A percentile compares a stretch with the other conserved stretches of the same genome.
Conservation (phyloP, 805 yeast species). For the Kodamaea kaohsiungensis region DNA sequence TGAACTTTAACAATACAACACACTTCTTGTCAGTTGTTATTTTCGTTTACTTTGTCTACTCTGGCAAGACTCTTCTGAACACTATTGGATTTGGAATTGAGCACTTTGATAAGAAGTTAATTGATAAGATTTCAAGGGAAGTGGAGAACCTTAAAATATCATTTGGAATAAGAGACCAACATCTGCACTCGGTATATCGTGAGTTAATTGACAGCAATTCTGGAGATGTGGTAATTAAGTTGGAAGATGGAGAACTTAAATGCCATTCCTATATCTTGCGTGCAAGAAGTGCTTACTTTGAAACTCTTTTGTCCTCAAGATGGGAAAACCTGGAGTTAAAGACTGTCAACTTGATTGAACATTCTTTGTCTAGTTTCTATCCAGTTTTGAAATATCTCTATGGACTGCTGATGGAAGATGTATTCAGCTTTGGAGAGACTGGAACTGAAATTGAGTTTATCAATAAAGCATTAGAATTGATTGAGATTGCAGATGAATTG, state of each 20-base stretch:
- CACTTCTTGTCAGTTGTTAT: conserved; percentile 41
- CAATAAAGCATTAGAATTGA: conserved; percentile 54
- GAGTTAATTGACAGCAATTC: conserved; percentile 9
- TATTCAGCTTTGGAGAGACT: conserved; percentile 39
- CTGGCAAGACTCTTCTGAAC: conserved; percentile 10
- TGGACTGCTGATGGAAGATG: conserved; percentile 47
- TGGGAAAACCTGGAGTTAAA: conserved; percentile 46
- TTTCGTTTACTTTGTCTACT: conserved; percentile 47
- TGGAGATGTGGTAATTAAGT: conserved; percentile 45
- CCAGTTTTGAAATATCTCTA: conserved; percentile 56
- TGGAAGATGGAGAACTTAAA: conserved; percentile 48
- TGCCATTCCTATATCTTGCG: conserved; percentile 56
- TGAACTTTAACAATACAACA: conserved; percentile 23
- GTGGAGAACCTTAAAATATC: conserved; percentile 12
- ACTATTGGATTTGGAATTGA: conserved; percentile 5
- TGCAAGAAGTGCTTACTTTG: conserved; percentile 64
- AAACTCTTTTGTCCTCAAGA: conserved; percentile 50
- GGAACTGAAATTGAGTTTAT: conserved; percentile 43
- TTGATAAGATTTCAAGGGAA: conserved; percentile 5
- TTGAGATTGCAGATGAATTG: conserved; percentile 64
- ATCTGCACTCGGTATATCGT: not conserved
- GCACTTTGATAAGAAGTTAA: not conserved
- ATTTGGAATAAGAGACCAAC: conserved; percentile 7
- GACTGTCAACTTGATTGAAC: conserved; percentile 44
- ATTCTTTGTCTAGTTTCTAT: conserved; percentile 44